These are phyloP conservation scores for Niveomyces coronatus DNA, from an alignment of 2,329 filamentous ascomycete genomes.

Conservation along the genomic window DNA sequence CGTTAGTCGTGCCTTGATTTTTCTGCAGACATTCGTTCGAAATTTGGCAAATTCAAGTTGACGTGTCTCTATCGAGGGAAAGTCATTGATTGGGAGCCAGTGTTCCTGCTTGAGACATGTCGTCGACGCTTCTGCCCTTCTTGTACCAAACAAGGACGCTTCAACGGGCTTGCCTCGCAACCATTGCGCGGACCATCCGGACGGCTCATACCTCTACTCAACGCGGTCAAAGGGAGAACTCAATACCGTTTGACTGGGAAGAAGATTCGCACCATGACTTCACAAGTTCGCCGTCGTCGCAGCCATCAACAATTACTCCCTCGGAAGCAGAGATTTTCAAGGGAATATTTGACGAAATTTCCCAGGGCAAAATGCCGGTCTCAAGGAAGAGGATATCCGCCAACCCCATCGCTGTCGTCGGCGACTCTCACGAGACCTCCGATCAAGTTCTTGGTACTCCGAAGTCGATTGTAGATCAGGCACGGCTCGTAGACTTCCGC, in stretches of 20 bases:
- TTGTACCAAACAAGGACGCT: slow-evolving; percentile 62
- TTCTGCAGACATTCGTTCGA: too few species aligned
- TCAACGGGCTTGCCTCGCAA: slow-evolving; percentile 18
- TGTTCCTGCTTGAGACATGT: too few species aligned
- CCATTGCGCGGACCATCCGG: slow-evolving; percentile 15
- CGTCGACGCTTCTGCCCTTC: slow-evolving; percentile 48
- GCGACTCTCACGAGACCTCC: too few species aligned
- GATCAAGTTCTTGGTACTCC: too few species aligned
- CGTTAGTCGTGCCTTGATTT: too few species aligned
- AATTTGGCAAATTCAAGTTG: too few species aligned
- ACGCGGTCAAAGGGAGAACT: slow-evolving; percentile 18
- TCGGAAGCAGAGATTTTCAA: slow-evolving; percentile 48
- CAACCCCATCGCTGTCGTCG: too few species aligned
- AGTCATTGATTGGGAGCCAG: too few species aligned
- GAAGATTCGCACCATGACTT: slow-evolving; percentile 15
- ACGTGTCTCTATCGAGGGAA: too few species aligned
- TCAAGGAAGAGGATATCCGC: slow-evolving; percentile 14
- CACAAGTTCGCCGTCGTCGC: slow-evolving; percentile 13
- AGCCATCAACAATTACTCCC: slow-evolving; percentile 45
- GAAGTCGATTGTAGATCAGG: slow-evolving; percentile 24
- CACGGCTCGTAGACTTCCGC: slow-evolving; percentile 21
- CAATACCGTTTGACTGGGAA: slow-evolving; percentile 44
- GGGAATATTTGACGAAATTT: slow-evolving; percentile 41
- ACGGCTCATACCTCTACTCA: slow-evolving; percentile 13
- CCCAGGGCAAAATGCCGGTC: slow-evolving; percentile 23